These are phyloP conservation scores for Kalanchoe fedtschenkoi DNA, from an alignment of 164 flowering plant genomes.

Conservation along the genomic window DNA sequence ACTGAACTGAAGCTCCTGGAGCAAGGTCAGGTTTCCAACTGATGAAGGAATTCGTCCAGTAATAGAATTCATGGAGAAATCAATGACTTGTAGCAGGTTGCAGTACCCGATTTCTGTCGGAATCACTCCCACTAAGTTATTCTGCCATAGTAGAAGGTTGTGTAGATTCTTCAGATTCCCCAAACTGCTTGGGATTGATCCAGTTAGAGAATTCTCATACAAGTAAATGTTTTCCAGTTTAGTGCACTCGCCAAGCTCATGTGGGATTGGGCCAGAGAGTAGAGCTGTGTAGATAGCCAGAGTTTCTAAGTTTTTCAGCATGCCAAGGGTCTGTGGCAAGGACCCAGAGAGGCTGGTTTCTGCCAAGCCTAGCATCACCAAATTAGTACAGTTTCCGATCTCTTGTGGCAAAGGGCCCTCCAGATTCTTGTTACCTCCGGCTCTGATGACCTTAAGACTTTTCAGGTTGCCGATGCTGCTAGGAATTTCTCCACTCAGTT, in stretches of 20 bases:
- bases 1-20: conserved; percentile 63
- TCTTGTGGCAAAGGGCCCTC: conserved; percentile 55
- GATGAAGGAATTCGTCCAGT: conserved; percentile 48
- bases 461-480: conserved; percentile 45
- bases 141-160: conserved; percentile 59
- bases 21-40: conserved; percentile 38
- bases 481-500: conserved; percentile 58
- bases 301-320: conserved; percentile 54
- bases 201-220: conserved; percentile 58
- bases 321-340: conserved; percentile 47
- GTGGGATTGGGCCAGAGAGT: conserved; percentile 67
- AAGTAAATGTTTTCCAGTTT: conserved; percentile 49
- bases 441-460: conserved; percentile 43
- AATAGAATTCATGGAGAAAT: conserved; percentile 58
- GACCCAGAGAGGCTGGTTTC: conserved; percentile 71
- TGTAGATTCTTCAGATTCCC: conserved; percentile 43
- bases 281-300: conserved; percentile 66
- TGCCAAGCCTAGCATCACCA: conserved; percentile 60
- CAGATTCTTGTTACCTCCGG: conserved; percentile 75
- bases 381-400: conserved; percentile 56
- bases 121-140: conserved; percentile 51
- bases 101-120: conserved; percentile 67
- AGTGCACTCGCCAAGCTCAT: conserved; percentile 60
- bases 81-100: conserved; percentile 31
- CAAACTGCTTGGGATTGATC: conserved; percentile 44